These are phyloP conservation scores for Podaxis pistillaris DNA, from an alignment of 768 basidiomycete species.

Conservation along the genomic window DNA sequence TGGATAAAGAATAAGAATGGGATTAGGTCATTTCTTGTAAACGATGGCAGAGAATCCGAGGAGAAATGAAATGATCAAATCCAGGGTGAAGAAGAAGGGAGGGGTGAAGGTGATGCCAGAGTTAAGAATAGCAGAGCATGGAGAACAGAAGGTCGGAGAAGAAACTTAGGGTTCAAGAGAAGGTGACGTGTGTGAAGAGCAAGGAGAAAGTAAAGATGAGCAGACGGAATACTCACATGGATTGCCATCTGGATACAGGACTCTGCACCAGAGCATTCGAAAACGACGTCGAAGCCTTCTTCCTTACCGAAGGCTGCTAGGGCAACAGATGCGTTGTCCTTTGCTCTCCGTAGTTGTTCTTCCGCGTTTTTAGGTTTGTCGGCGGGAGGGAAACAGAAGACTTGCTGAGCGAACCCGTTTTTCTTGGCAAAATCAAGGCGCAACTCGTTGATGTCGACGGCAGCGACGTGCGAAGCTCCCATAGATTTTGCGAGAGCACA, in stretches of 20 bases:
- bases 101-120: background rate
- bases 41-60: background rate
- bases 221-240: constrained; percentile 56
- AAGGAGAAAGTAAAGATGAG: constrained; percentile 7
- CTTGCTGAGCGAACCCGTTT: constrained; percentile 75
- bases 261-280: constrained; percentile 96
- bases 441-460: constrained; percentile 81
- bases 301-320: constrained; percentile 55
- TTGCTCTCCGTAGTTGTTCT: constrained; percentile 59
- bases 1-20: constrained; percentile 28
- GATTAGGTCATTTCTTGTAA: constrained; percentile 4
- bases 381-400: constrained; percentile 50
- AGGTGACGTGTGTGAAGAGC: constrained; percentile 8
- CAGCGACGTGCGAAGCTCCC: constrained; percentile 72
- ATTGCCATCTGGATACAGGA: constrained; percentile 89
- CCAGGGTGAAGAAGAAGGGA: background rate
- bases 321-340: constrained; percentile 50
- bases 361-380: constrained; percentile 52
- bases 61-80: constrained; percentile 17
- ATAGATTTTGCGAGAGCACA: constrained; percentile 72
- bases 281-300: constrained; percentile 89
- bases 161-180: background rate
- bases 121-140: constrained; percentile 9
- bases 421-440: constrained; percentile 76
- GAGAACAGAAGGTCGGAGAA: background rate